Conservation (phyloP, 2,329 filamentous ascomycete genomes). For the Fonsecaea pugnacius region DNA sequence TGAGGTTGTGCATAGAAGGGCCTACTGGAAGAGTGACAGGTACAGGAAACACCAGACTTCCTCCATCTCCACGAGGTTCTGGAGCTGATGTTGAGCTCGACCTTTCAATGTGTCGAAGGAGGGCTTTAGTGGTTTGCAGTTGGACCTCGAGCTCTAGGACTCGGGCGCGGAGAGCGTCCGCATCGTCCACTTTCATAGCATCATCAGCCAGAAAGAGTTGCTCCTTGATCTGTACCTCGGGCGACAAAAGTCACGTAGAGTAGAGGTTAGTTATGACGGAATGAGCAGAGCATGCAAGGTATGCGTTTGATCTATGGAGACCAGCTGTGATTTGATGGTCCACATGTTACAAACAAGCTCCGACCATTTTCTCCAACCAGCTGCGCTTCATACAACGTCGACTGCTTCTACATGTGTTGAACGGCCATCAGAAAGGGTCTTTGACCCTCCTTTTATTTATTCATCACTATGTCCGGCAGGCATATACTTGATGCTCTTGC, state of each 20-base stretch:
- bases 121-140: conserved; percentile 51
- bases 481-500: conserved; percentile 72
- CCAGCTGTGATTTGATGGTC: neutral
- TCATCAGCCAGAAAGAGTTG: neutral
- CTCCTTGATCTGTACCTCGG: neutral
- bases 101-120: conserved; percentile 31
- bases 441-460: conserved; percentile 9
- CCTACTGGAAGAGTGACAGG: conserved; percentile 30
- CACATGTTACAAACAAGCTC: neutral
- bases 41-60: neutral
- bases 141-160: conserved; percentile 55
- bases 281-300: too few relatives aligned
- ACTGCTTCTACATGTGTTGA: neutral
- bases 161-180: conserved; percentile 30
- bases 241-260: neutral
- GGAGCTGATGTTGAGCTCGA: conserved; percentile 12
- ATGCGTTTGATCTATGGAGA: conserved; percentile 7
- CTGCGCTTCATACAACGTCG: neutral
- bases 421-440: conserved; percentile 9
- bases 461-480: conserved; percentile 57
- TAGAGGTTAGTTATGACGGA: neutral
- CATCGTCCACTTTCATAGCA: conserved; percentile 30
- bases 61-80: neutral
- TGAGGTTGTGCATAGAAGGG: conserved; percentile 46
- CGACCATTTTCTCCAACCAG: conserved; percentile 3